These are phyloP conservation scores for Canavalia gladiata DNA, from an alignment of 306 rosid species.

Conservation along the genomic window DNA sequence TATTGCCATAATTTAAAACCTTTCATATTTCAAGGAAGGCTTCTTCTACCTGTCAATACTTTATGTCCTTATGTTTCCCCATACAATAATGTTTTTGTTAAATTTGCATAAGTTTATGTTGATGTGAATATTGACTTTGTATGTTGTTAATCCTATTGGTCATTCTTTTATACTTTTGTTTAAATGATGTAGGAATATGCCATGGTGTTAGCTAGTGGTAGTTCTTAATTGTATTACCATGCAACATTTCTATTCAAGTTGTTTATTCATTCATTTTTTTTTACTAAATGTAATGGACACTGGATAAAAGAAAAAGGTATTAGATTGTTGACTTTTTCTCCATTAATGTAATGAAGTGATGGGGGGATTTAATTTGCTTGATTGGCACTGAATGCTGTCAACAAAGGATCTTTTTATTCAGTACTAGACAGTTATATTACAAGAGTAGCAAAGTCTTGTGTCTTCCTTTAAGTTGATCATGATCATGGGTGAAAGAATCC, in stretches of 20 bases:
- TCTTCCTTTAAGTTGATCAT: slow-evolving; percentile 43
- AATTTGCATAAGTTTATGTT: slow-evolving; percentile 6
- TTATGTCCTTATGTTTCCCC: not conserved
- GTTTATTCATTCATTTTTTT: slow-evolving; percentile 1
- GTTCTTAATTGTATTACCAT: slow-evolving; percentile 26
- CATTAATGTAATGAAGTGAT: slow-evolving; percentile 11
- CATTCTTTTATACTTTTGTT: slow-evolving; percentile 29
- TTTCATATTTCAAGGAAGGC: not conserved
- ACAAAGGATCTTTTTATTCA: slow-evolving; percentile 35
- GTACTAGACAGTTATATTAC: slow-evolving; percentile 23
- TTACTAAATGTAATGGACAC: slow-evolving; percentile 4
- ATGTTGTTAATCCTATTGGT: slow-evolving; percentile 23
- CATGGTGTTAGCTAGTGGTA: slow-evolving; percentile 33
- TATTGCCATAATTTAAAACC: slow-evolving; percentile 19
- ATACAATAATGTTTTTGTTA: slow-evolving; percentile 8
- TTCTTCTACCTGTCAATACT: not conserved
- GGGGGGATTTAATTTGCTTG: not conserved
- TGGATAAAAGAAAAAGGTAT: not conserved
- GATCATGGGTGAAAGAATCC: slow-evolving; percentile 50
- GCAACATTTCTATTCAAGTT: not conserved
- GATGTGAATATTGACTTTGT: slow-evolving; percentile 41
- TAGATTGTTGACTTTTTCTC: slow-evolving; percentile 28
- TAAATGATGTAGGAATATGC: slow-evolving; percentile 41
- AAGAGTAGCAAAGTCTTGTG: slow-evolving; percentile 19
- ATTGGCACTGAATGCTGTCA: slow-evolving; percentile 14